Conservation (phyloP, 306 rosid genomes). For the Neltuma alba region DNA sequence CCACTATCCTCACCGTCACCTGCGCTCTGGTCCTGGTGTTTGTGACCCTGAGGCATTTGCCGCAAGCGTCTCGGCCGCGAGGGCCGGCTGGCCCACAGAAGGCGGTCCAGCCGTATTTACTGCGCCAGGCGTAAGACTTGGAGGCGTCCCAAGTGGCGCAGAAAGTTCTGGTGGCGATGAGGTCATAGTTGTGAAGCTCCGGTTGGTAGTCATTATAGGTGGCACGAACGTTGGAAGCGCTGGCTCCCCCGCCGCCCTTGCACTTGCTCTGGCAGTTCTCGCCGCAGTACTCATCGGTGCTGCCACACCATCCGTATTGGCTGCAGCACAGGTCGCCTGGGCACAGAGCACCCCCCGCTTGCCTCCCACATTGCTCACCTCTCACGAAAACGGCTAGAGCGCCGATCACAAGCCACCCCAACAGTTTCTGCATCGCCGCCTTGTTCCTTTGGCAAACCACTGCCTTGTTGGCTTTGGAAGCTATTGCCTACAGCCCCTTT, state of each 20-base stretch:
- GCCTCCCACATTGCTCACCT: conserved; percentile 57
- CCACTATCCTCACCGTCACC: conserved; percentile 63
- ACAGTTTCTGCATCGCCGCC: conserved; percentile 27
- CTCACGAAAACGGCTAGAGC: background rate
- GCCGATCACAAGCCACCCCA: background rate
- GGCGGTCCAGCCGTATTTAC: conserved; percentile 87
- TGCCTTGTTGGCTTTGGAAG: background rate
- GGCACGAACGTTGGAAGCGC: conserved; percentile 60
- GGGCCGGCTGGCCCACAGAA: conserved; percentile 82
- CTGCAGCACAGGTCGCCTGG: conserved; percentile 59
- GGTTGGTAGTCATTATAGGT: conserved; percentile 73
- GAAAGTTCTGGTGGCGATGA: conserved; percentile 54
- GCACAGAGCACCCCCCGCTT: conserved; percentile 50
- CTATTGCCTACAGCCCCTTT: background rate
- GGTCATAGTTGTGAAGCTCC: conserved; percentile 61
- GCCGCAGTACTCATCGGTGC: conserved; percentile 53
- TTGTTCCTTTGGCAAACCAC: background rate
- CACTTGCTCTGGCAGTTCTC: conserved; percentile 62
- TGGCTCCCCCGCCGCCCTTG: conserved; percentile 24
- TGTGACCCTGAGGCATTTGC: conserved; percentile 71
- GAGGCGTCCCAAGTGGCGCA: conserved; percentile 85
- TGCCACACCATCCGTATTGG: conserved; percentile 66
- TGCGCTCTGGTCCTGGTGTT: conserved; percentile 52
- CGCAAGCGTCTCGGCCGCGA: conserved; percentile 63
- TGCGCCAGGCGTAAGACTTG: conserved; percentile 66